Conservation (phyloP, 148 eudicot species). For the Vaccinium corymbosum region DNA sequence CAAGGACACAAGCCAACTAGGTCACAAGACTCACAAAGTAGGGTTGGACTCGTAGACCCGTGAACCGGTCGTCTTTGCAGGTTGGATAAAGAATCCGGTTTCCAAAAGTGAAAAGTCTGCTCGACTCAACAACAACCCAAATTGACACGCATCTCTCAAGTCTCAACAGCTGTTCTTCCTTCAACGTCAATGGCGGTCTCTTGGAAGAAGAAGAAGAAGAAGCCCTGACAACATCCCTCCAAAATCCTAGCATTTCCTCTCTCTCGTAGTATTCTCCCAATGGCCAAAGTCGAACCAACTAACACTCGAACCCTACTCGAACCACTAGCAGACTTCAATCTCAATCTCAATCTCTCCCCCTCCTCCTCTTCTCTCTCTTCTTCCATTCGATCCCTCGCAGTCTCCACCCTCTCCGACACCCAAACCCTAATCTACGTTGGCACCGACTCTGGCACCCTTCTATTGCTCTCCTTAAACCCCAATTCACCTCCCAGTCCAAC, state of each 20-base stretch:
- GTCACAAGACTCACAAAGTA: neutral
- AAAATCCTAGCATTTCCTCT: neutral
- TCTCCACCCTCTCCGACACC: slow-evolving; percentile 40
- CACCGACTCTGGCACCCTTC: slow-evolving; percentile 54
- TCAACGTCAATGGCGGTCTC: slow-evolving; percentile 25
- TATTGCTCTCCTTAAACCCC: slow-evolving; percentile 44
- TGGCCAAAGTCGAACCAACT: slow-evolving; percentile 56
- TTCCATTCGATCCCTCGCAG: slow-evolving; percentile 43
- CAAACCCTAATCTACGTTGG: slow-evolving; percentile 52
- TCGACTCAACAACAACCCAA: neutral
- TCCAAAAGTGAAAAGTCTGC: neutral
- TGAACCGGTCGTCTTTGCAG: neutral
- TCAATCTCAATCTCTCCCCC: slow-evolving; percentile 26
- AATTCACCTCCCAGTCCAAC: slow-evolving; percentile 16
- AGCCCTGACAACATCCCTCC: slow-evolving; percentile 9
- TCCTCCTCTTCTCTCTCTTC: slow-evolving; percentile 33
- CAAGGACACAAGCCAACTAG: no score
- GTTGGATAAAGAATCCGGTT: neutral
- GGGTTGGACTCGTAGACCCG: neutral
- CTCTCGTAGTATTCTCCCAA: slow-evolving; percentile 1
- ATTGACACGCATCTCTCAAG: neutral
- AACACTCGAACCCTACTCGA: slow-evolving; percentile 44
- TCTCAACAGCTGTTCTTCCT: neutral
- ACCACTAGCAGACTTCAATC: slow-evolving; percentile 50
- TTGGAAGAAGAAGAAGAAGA: neutral